phyloP scores from a whole-genome alignment of 2,329 filamentous ascomycete genomes.

The Aspergillus pseudoviridinutans region DNA sequence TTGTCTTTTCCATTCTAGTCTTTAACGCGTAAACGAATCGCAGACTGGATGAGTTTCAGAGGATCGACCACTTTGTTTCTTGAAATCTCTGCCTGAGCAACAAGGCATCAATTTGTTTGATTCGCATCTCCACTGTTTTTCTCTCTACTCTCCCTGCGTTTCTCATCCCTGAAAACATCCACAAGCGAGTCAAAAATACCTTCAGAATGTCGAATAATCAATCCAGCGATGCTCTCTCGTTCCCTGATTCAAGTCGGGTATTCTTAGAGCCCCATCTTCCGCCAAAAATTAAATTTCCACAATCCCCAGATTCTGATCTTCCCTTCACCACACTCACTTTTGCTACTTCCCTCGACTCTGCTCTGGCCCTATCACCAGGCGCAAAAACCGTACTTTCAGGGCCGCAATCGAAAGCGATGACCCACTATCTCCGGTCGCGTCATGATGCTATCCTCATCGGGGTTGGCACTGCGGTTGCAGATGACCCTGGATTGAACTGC shows the following conservation, averaged over 20 bases:
- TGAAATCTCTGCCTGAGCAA: background rate
- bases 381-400: slow-evolving; percentile 72
- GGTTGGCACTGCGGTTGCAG: slow-evolving; percentile 75
- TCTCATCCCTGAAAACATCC: background rate
- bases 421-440: slow-evolving; percentile 79
- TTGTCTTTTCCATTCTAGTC: no score
- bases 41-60: no score
- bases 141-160: background rate
- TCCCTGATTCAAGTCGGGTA: slow-evolving; percentile 35
- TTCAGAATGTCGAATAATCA: background rate
- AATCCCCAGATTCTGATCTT: slow-evolving; percentile 12
- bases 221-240: slow-evolving; percentile 29
- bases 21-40: background rate
- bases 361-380: slow-evolving; percentile 68
- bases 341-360: slow-evolving; percentile 79
- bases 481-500: slow-evolving; percentile 83
- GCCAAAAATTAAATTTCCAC: slow-evolving; percentile 13
- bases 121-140: background rate
- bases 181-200: background rate
- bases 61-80: no score
- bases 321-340: slow-evolving; percentile 75
- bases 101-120: background rate
- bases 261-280: slow-evolving; percentile 49
- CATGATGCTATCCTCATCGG: slow-evolving; percentile 86
- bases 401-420: slow-evolving; percentile 82